Evolutionary conservation across 306 rosid genomes (phyloP), one percentile per base, ranked within the genome.

Genomic region (Cucumis cinereus): DNA sequence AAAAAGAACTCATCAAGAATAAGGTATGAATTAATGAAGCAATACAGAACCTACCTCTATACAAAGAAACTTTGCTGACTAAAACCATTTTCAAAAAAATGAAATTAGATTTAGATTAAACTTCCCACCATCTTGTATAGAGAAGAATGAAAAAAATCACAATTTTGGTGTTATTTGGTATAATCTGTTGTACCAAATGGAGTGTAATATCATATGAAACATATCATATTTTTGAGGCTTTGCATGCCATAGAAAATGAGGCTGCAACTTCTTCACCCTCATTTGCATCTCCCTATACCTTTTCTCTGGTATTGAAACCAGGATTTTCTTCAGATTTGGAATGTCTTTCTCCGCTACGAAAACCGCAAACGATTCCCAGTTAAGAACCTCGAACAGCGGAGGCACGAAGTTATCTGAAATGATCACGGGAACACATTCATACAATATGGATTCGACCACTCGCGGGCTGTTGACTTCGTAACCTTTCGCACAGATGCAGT

Each of bases 361-460:
- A 79, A 95, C 97, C 20, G 96, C 92, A 79, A 95, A 95, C 12
- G 98, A 85, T 77, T 92, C 97, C 99, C 98, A 95, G 68, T 89
- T 82, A 84, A 95, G 83, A 68, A 89, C 87, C 78, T 88, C 96
- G 7, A 95, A 89, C 28, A 95, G 84, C 0, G 99, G 99, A 55
- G 99, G 98, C 85, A 95, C 88, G 28, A 89, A 95, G 70, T 95
- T 92, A 88, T 95, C 99, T 13, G 99, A 92, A 85, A 95, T 85
- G 76, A 95, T 90, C 57, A 95, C 98, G 0, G 99, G 99, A 78
- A 95, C 79, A 49, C 99, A 92, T 79, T 92, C 98, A 6, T 86
- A 80, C 82, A 85, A 82, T 74, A 95, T 89, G 62, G 98, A 85
- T 79, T 95, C 99, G 14, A 95, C 98, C 61, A 92, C 93, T 13